phyloP scores from a whole-genome alignment of 306 rosid genomes.

The Begonia masoniana region DNA sequence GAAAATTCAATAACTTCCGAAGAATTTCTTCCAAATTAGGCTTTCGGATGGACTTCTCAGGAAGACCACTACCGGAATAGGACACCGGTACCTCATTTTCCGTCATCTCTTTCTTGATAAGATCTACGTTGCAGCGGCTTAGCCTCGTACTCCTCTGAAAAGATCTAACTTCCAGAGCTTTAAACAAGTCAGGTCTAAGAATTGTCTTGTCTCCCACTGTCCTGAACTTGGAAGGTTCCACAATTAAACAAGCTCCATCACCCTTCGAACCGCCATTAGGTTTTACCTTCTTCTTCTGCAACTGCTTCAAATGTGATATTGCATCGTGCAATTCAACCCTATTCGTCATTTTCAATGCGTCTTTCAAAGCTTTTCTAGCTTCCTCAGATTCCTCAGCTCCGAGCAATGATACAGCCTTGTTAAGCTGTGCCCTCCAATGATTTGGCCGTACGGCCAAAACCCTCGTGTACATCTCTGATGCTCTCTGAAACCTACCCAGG shows the following conservation, averaged over 20 bases:
- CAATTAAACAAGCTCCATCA: constrained; percentile 42
- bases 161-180: constrained; percentile 67
- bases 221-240: constrained; percentile 66
- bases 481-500: constrained; percentile 83
- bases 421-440: constrained; percentile 99
- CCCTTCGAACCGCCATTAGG: constrained; percentile 44
- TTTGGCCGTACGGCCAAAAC: constrained; percentile 91
- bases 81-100: constrained; percentile 76
- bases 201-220: constrained; percentile 64
- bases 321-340: constrained; percentile 97
- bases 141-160: constrained; percentile 88
- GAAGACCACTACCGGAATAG: constrained; percentile 75
- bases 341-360: constrained; percentile 94
- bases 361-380: constrained; percentile 82
- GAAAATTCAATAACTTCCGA: constrained; percentile 56
- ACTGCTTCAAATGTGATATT: constrained; percentile 83
- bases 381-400: constrained; percentile 94
- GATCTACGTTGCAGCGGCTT: constrained; percentile 75
- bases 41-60: constrained; percentile 83
- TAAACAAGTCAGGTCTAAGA: constrained; percentile 47
- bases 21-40: constrained; percentile 85
- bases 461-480: constrained; percentile 95
- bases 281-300: constrained; percentile 85
- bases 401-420: constrained; percentile 88
- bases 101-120: constrained; percentile 77